Evolutionary conservation across 2,329 filamentous ascomycete species (phyloP).

Genomic region (Phyllosticta capitalensis): DNA sequence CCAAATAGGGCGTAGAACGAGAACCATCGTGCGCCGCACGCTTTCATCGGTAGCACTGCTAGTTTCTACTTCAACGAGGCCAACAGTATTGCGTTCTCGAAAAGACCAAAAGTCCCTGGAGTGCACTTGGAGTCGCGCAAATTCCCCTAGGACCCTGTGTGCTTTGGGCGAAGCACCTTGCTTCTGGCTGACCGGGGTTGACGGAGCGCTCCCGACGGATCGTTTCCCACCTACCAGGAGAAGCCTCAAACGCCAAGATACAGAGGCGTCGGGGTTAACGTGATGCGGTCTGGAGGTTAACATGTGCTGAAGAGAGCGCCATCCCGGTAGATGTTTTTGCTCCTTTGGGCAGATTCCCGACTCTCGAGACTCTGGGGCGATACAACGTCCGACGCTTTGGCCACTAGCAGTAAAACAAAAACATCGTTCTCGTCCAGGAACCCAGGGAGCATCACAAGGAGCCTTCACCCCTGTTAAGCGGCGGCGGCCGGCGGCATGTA

Average conservation of each 20-base stretch:
- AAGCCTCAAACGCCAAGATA: background rate
- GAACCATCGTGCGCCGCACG: background rate
- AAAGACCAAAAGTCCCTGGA: background rate
- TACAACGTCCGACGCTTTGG: background rate
- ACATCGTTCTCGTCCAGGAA: background rate
- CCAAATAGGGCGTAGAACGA: background rate
- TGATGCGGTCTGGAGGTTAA: background rate
- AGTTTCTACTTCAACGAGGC: background rate
- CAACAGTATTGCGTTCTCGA: background rate
- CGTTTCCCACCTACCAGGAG: background rate
- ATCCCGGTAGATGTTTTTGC: background rate
- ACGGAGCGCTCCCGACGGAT: background rate
- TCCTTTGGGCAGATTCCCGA: background rate
- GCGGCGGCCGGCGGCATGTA: slow-evolving; percentile 40
- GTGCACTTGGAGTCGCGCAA: background rate
- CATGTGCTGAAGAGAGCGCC: background rate
- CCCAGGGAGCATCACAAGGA: slow-evolving; percentile 41
- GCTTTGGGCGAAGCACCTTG: background rate
- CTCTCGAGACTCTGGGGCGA: background rate
- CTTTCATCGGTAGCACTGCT: background rate
- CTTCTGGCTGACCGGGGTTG: background rate
- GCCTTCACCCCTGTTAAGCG: slow-evolving; percentile 73
- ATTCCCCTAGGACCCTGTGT: background rate
- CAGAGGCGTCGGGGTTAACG: background rate
- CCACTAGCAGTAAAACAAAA: background rate